phyloP scores from a whole-genome alignment of 2,329 filamentous ascomycete genomes.

The Aspergillus sp. region DNA sequence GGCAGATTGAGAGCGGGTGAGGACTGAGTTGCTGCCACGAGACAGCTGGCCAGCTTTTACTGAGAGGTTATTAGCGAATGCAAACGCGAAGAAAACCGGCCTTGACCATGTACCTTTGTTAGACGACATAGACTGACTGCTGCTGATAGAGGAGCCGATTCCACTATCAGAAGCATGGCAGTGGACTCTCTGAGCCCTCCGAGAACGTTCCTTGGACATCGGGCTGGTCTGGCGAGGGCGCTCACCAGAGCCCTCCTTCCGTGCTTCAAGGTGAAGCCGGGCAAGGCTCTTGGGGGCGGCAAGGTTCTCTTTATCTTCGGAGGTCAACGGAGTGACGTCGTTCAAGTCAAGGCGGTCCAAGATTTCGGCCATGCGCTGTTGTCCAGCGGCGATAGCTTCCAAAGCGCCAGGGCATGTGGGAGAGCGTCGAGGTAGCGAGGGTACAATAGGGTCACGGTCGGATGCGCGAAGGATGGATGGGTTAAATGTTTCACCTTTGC shows the following conservation, averaged over 20 bases:
- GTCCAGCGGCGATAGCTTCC: slow-evolving; percentile 68
- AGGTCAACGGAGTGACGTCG: slow-evolving; percentile 47
- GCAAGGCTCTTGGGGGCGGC: slow-evolving; percentile 63
- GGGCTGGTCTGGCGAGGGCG: slow-evolving; percentile 26
- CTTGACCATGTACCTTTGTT: slow-evolving; percentile 40
- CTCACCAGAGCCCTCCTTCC: slow-evolving; percentile 31
- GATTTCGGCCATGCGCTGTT: slow-evolving; percentile 67
- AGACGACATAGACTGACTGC: slow-evolving; percentile 47
- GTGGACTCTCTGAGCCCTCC: slow-evolving; percentile 35
- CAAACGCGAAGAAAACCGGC: background rate
- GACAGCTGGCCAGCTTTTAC: slow-evolving; percentile 27
- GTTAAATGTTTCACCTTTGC: slow-evolving; percentile 68
- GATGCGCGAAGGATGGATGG: slow-evolving; percentile 42
- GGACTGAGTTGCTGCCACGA: slow-evolving; percentile 16
- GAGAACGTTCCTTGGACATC: slow-evolving; percentile 31
- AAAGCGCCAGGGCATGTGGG: slow-evolving; percentile 57
- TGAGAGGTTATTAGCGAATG: slow-evolving; percentile 15
- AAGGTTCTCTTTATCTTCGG: slow-evolving; percentile 55
- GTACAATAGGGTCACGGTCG: slow-evolving; percentile 43
- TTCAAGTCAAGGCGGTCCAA: slow-evolving; percentile 65
- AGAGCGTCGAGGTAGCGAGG: slow-evolving; percentile 61
- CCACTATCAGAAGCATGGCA: slow-evolving; percentile 83
- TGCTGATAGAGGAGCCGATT: slow-evolving; percentile 77
- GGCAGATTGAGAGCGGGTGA: slow-evolving; percentile 46
- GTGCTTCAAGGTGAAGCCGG: slow-evolving; percentile 51